These are phyloP conservation scores for Pseudofabraea citricarpa DNA, from an alignment of 2,329 filamentous ascomycete species.

Conservation along the genomic window DNA sequence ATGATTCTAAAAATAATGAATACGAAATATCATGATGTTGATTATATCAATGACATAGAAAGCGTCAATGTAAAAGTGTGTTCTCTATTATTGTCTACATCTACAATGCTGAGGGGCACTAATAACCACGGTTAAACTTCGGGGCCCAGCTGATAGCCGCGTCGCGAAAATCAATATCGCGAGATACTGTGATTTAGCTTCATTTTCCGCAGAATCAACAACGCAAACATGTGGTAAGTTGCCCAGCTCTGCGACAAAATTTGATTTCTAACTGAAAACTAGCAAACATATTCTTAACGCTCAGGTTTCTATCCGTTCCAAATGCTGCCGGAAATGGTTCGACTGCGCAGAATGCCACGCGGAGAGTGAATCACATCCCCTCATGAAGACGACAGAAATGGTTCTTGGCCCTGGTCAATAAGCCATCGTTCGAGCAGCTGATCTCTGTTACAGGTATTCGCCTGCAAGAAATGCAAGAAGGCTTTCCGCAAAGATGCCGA, in stretches of 20 bases:
- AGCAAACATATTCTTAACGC: slow-evolving; percentile 99
- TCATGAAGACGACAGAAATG: slow-evolving; percentile 81
- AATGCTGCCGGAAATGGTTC: slow-evolving; percentile 99
- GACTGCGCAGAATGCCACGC: slow-evolving; percentile 94
- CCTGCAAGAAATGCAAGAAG: slow-evolving; percentile 99
- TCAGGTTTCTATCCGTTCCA: slow-evolving; percentile 91
- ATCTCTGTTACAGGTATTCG: slow-evolving; percentile 55
- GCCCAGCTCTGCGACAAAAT: not conserved
- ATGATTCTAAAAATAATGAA: too few species aligned
- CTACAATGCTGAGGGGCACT: too few species aligned
- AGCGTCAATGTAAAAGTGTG: too few species aligned
- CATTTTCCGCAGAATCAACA: not conserved
- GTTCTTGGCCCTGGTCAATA: too few species aligned
- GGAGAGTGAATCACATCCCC: slow-evolving; percentile 72
- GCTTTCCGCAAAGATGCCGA: slow-evolving; percentile 90
- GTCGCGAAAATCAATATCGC: too few species aligned
- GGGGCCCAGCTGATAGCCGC: too few species aligned
- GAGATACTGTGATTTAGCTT: too few species aligned
- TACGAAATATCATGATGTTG: too few species aligned
- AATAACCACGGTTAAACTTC: too few species aligned
- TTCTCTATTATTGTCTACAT: too few species aligned
- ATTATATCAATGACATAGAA: too few species aligned
- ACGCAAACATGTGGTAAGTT: slow-evolving; percentile 25
- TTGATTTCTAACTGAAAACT: slow-evolving; percentile 12
- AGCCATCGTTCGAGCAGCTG: too few species aligned